A percentile compares a stretch with the other conserved stretches of the same genome.
Evolutionary conservation across 192 early-diverging fungal genomes (phyloP).

Genomic region (Dissophora globulifera): DNA sequence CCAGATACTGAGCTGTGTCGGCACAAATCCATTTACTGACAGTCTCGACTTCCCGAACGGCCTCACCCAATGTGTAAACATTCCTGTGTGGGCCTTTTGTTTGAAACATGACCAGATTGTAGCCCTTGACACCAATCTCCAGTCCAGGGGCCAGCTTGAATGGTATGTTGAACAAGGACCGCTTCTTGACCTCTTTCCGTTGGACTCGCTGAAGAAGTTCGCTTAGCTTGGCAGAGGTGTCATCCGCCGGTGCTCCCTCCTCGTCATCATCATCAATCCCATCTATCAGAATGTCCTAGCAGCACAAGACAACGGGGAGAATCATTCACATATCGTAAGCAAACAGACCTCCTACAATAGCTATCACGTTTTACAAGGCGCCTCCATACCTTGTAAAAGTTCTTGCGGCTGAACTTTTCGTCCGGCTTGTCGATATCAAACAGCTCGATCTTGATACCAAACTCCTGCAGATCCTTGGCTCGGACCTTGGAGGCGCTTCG

Average conservation of each 20-base stretch:
- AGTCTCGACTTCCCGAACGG: slow-evolving; percentile 65
- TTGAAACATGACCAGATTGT: slow-evolving; percentile 66
- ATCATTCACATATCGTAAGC: no score
- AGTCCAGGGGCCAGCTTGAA: slow-evolving; percentile 70
- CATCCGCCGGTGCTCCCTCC: slow-evolving; percentile 5
- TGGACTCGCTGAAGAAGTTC: slow-evolving; percentile 64
- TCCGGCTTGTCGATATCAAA: slow-evolving; percentile 66
- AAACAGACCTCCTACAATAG: no score
- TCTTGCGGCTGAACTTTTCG: slow-evolving; percentile 62
- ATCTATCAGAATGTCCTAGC: slow-evolving; percentile 55
- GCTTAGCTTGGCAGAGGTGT: slow-evolving; percentile 53
- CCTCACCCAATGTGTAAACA: slow-evolving; percentile 60
- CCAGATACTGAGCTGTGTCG: slow-evolving; percentile 63
- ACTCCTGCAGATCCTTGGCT: slow-evolving; percentile 71
- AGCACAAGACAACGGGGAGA: slow-evolving; percentile 10
- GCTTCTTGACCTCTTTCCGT: slow-evolving; percentile 71
- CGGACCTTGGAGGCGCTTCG: slow-evolving; percentile 64
- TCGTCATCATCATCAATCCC: slow-evolving; percentile 43
- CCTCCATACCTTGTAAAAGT: slow-evolving; percentile 72
- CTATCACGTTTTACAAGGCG: no score
- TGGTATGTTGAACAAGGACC: slow-evolving; percentile 68
- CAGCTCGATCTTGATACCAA: slow-evolving; percentile 69
- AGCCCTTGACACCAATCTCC: slow-evolving; percentile 76
- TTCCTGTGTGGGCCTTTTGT: slow-evolving; percentile 54
- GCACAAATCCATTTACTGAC: slow-evolving; percentile 71